Evolutionary conservation across 2,329 filamentous ascomycete species (phyloP).

Genomic region (Colletotrichum zoysiae): DNA sequence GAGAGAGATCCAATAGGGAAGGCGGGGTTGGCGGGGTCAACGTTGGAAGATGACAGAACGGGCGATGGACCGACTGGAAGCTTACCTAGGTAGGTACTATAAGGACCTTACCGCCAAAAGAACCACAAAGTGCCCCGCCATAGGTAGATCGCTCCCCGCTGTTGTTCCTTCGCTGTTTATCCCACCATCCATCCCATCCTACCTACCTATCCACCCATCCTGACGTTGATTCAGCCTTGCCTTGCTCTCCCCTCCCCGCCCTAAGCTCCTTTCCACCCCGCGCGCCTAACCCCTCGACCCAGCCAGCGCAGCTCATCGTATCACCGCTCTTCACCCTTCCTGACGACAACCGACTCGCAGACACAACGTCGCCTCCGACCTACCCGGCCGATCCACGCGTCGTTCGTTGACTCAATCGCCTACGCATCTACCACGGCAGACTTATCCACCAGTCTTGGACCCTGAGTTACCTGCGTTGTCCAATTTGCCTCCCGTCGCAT

Average conservation of each 20-base stretch:
- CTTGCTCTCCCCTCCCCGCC: background rate
- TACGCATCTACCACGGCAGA: background rate
- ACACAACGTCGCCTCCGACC: constrained; percentile 4
- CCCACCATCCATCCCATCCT: constrained; percentile 38
- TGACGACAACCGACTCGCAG: constrained; percentile 12
- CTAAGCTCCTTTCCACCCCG: constrained; percentile 22
- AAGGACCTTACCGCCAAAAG: constrained; percentile 3
- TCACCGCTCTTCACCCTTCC: background rate
- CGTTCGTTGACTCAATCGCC: constrained; percentile 3
- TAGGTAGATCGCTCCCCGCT: constrained; percentile 9
- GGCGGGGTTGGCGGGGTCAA: constrained; percentile 30
- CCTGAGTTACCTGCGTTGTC: background rate
- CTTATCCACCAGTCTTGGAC: background rate
- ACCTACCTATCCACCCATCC: background rate
- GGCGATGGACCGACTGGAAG: background rate
- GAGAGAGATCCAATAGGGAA: constrained; percentile 10
- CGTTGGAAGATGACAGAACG: background rate
- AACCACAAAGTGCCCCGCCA: constrained; percentile 25
- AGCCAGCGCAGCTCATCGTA: constrained; percentile 6
- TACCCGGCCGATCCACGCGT: constrained; percentile 1
- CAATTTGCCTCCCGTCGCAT: background rate
- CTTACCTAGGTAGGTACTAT: too few relatives aligned
- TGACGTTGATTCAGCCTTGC: constrained; percentile 40
- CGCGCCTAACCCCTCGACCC: constrained; percentile 11
- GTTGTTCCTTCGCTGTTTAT: constrained; percentile 26